Evolutionary conservation across 495 filamentous ascomycete genomes (phyloP).

Genomic region (Neurospora hispaniola): DNA sequence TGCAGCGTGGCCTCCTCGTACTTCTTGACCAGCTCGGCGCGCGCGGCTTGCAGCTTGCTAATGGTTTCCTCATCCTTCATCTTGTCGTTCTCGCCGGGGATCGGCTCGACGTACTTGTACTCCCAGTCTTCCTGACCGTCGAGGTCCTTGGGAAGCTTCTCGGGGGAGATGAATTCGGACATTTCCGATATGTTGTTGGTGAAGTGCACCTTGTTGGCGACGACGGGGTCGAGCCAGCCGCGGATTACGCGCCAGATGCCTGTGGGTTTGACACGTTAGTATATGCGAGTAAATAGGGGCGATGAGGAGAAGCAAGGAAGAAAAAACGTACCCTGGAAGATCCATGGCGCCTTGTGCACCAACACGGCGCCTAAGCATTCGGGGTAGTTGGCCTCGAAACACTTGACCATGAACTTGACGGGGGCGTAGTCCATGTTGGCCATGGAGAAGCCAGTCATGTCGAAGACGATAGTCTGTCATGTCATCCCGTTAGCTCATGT

Average conservation of each 20-base stretch:
- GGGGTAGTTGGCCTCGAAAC: conserved; percentile 97
- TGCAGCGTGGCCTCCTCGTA: conserved; percentile 59
- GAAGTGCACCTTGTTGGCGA: conserved; percentile 91
- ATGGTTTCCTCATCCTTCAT: conserved; percentile 59
- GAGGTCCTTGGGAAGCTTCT: conserved; percentile 66
- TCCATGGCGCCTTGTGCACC: conserved; percentile 95
- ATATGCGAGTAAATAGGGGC: no score
- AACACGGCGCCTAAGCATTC: conserved; percentile 84
- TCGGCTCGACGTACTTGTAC: conserved; percentile 72
- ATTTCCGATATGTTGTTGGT: conserved; percentile 75
- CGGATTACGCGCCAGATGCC: conserved; percentile 82
- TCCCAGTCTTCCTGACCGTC: conserved; percentile 74
- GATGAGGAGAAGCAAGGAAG: no score
- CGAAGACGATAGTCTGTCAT: conserved; percentile 70
- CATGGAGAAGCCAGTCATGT: conserved; percentile 87
- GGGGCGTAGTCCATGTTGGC: conserved; percentile 98
- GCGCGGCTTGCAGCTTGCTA: conserved; percentile 46
- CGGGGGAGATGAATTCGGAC: conserved; percentile 58
- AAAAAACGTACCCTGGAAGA: conserved; percentile 75
- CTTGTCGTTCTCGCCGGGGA: conserved; percentile 54
- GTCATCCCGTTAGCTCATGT: no score
- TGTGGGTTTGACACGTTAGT: conserved; percentile 13
- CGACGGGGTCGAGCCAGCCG: conserved; percentile 95
- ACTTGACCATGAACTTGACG: conserved; percentile 98
- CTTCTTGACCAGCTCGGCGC: conserved; percentile 51